These are phyloP conservation scores for Middelhovenomyces tepae DNA, from an alignment of 805 yeast genomes.

Conservation along the genomic window DNA sequence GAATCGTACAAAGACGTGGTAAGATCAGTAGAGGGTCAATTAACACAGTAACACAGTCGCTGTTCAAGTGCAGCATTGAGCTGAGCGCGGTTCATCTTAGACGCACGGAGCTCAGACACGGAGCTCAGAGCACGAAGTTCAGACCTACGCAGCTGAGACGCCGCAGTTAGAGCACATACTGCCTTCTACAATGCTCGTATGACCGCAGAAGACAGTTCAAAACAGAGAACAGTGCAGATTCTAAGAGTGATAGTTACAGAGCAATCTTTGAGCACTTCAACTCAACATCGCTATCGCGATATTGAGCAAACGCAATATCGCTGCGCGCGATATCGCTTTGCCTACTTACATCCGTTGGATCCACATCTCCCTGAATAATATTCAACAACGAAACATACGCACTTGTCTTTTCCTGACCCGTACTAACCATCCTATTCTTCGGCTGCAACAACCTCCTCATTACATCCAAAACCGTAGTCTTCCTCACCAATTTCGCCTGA, in stretches of 20 bases:
- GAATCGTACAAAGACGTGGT: too few species aligned
- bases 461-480: conserved; percentile 76
- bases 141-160: too few species aligned
- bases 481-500: conserved; percentile 50
- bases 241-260: conserved; percentile 25
- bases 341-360: conserved; percentile 61
- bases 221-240: too few species aligned
- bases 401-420: conserved; percentile 34
- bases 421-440: conserved; percentile 61
- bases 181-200: too few species aligned
- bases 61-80: too few species aligned
- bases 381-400: conserved; percentile 63
- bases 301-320: background rate
- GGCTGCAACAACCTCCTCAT: conserved; percentile 74
- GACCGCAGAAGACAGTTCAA: too few species aligned
- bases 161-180: too few species aligned
- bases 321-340: background rate
- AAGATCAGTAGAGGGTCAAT: too few species aligned
- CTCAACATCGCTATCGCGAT: conserved; percentile 58
- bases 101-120: too few species aligned
- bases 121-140: too few species aligned
- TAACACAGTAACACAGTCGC: too few species aligned
- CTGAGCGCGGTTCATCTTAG: too few species aligned
- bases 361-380: conserved; percentile 56
- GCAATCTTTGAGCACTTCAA: conserved; percentile 58